Base-by-base conservation (phyloP, 495 filamentous ascomycete species). In the Recurvomyces mirabilis region DNA sequence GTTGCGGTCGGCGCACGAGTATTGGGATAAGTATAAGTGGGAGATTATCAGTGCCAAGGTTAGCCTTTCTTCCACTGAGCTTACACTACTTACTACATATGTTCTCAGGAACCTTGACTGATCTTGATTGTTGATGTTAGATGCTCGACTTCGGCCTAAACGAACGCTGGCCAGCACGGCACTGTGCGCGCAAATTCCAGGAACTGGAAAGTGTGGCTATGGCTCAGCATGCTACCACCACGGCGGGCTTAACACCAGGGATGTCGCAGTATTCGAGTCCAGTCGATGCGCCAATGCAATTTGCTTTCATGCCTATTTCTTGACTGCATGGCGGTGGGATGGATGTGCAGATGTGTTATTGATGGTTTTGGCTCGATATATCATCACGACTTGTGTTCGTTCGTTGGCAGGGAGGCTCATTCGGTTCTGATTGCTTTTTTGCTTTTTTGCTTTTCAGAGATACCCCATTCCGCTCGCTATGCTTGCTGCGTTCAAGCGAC, bases 11-110 rank as follows among this genome's bases (percentile, higher is more conserved):
- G 65, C 65, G 12, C 57, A 66, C 44, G 65, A 67, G 39, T 66
- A 63, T 52, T 68, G 65, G 65, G 56, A 60, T 15, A 60, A 59
- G 44, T 56, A 53, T 51, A 65, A 64, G 46, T 68, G 61, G 44
- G 65, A 68, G 40, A 66, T 68, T 39, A 66, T 68, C 45, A 55
- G 52, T 46, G 47, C 53, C 11, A 65, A 65, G 56, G 64, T 66
- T 41, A 49, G 59, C 17, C 7, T 4, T n/a, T 18, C 18, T 4
- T 13, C 19, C 5, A 29, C 6, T 24, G 9, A 28, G 4, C 17
- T 34, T n/a, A n/a, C n/a, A n/a, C n/a, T n/a, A n/a, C n/a, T n/a
- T n/a, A n/a, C n/a, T n/a, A n/a, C n/a, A n/a, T n/a, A n/a, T n/a
- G n/a, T n/a, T n/a, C n/a, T n/a, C n/a, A n/a, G n/a, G n/a, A n/a